phyloP scores from a whole-genome alignment of 2,329 filamentous ascomycete species.

The Cephalotrichum gorgonifer region DNA sequence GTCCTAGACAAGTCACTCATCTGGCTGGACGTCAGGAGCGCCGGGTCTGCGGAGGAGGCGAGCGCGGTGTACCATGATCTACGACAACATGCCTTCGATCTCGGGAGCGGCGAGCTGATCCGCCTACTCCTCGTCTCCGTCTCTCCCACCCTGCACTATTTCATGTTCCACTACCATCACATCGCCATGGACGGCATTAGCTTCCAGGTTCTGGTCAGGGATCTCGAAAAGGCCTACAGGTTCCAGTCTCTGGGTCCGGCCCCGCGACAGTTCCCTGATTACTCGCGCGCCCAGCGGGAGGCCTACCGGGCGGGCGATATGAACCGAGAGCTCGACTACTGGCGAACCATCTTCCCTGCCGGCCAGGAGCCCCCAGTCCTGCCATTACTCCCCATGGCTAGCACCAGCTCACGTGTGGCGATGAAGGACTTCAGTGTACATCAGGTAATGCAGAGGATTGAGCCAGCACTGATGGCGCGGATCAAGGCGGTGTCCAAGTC shows the following conservation, averaged over 20 bases:
- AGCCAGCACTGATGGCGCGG: constrained; percentile 8
- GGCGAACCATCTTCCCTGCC: constrained; percentile 16
- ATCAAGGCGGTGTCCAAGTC: constrained; percentile 14
- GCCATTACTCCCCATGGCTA: constrained; percentile 21
- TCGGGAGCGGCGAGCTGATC: constrained; percentile 20
- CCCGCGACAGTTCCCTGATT: constrained; percentile 23
- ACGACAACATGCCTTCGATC: constrained; percentile 22
- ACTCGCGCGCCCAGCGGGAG: constrained; percentile 18
- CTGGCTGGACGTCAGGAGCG: constrained; percentile 13
- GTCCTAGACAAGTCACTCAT: constrained; percentile 14
- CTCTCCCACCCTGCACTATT: constrained; percentile 19
- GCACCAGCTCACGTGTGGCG: constrained; percentile 1
- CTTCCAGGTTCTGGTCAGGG: constrained; percentile 27
- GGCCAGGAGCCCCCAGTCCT: constrained; percentile 11
- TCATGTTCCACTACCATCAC: constrained; percentile 35
- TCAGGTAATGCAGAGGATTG: constrained; percentile 9
- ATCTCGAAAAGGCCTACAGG: constrained; percentile 32
- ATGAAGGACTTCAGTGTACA: constrained; percentile 12
- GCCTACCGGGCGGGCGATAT: constrained; percentile 17
- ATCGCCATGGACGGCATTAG: constrained; percentile 39
- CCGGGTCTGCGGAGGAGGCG: constrained; percentile 12
- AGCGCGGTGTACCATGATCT: constrained; percentile 20
- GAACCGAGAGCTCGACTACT: constrained; percentile 21
- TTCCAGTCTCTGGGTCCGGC: constrained; percentile 11
- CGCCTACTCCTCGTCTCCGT: constrained; percentile 20